Evolutionary conservation across 2,329 filamentous ascomycete genomes (phyloP), one percentile per base, ranked within the genome.

Genomic region (Fusarium subglutinans): DNA sequence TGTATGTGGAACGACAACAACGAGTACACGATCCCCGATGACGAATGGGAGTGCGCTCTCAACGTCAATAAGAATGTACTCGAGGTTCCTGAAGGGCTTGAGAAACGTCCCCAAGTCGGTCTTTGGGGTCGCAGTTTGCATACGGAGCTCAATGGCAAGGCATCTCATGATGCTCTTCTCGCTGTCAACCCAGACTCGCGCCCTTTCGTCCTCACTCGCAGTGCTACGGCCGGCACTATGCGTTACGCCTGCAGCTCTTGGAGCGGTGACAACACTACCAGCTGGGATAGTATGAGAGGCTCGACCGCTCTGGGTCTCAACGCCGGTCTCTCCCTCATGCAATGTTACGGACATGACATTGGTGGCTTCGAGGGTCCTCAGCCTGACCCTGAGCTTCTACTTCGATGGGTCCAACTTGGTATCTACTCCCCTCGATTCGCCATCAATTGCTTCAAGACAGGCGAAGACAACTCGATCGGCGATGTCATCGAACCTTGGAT

Each of bases 1-100:
- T 91, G 87, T 54, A 93, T 94, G 83, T 94, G 92, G 92, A 94
- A 94, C 73, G 92, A 94, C 79, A 94, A 94, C 81, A 94, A 94
- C 74, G 92, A 94, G 80, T 94, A 93, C 79, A 90, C 89, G 2
- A 86, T 93, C 6, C 87, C 90, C 0, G 85, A 89, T 69, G 92
- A 94, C 67, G 84, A 87, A 30, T 94, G 92, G 92, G 82, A 89
- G 63, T 88, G 90, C 58, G 87, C 89, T 0, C 83, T 93, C 0
- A 86, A 90, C 4, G 59, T 68, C 69, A 37, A 72, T 76, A 3
- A 70, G 12, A 82, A 82, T 4, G 79, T 86, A 5, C 72, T 68
- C 6, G 17, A 80, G 0, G 74, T 85, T 3, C 82, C 83, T 0
- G 78, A 81, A 0, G 81, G 80, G 4, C 80, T 81, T 45, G 79